Percentiles rank a stretch among this genome's conserved stretches.
Conservation (phyloP, 176 grass and related monocot species). For the Avena atlantica region DNA sequence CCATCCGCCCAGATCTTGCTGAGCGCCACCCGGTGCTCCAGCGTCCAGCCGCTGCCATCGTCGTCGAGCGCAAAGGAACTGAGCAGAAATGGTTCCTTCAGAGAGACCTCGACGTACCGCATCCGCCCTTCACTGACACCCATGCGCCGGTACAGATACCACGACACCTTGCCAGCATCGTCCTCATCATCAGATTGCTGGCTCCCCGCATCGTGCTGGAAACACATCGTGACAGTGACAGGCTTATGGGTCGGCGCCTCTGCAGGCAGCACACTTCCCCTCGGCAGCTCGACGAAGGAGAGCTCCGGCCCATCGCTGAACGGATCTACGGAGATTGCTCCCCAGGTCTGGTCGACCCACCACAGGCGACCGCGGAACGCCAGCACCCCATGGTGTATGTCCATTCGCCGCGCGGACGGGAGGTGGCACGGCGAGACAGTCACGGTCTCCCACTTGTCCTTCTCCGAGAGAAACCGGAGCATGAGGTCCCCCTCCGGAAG, state of each 20-base stretch:
- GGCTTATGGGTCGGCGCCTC: neutral
- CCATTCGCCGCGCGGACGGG: neutral
- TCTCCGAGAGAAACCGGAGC: constrained; percentile 23
- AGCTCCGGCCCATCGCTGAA: constrained; percentile 26
- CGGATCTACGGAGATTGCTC: neutral
- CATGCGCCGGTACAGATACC: constrained; percentile 1
- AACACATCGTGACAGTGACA: neutral
- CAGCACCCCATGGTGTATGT: neutral
- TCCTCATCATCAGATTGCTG: neutral
- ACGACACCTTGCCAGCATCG: neutral
- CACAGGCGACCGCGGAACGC: constrained; percentile 18
- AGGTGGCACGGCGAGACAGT: neutral
- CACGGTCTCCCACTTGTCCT: constrained; percentile 1
- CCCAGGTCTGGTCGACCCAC: constrained; percentile 33
- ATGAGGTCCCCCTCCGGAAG: neutral
- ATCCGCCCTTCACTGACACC: constrained; percentile 35
- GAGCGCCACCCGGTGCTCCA: constrained; percentile 30
- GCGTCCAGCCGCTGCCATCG: constrained; percentile 19
- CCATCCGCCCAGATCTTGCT: neutral
- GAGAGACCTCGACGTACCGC: constrained; percentile 45
- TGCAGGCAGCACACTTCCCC: constrained; percentile 15
- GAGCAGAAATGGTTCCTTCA: neutral
- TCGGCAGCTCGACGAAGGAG: constrained; percentile 46
- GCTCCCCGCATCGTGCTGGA: neutral
- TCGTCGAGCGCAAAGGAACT: constrained; percentile 29